A percentile compares a stretch with the other conserved stretches of the same genome.
These are phyloP conservation scores for Solanum medicagineum DNA, from an alignment of 257 asterid genomes.

Conservation along the genomic window DNA sequence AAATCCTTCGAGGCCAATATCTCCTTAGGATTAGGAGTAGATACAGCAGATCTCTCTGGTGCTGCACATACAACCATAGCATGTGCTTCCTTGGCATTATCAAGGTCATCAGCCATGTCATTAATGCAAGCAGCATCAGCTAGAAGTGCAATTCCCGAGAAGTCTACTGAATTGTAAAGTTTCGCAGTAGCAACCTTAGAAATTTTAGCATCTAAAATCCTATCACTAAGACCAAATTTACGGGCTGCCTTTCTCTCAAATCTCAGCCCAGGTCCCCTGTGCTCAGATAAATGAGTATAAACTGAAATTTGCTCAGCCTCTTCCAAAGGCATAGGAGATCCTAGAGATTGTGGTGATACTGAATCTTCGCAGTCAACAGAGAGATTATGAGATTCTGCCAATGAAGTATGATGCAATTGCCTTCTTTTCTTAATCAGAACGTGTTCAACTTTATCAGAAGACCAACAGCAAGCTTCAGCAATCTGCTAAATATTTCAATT, in stretches of 20 bases:
- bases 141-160: conserved; percentile 78
- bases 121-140: conserved; percentile 62
- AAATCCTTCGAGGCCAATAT: conserved; percentile 7
- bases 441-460: conserved; percentile 28
- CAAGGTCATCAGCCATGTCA: conserved; percentile 28
- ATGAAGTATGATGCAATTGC: conserved; percentile 31
- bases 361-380: conserved; percentile 15
- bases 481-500: conserved; percentile 26
- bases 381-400: conserved; percentile 17
- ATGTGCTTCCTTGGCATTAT: conserved; percentile 19
- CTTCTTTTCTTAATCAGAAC: conserved; percentile 69
- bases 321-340: conserved; percentile 34
- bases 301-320: conserved; percentile 29
- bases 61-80: conserved; percentile 17
- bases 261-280: conserved; percentile 13
- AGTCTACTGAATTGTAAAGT: conserved; percentile 32
- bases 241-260: conserved; percentile 10
- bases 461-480: conserved; percentile 15
- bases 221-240: conserved; percentile 7
- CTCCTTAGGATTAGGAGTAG: conserved; percentile 6
- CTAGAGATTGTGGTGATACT: conserved; percentile 14
- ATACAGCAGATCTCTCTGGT: conserved; percentile 16
- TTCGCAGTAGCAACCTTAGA: conserved; percentile 11
- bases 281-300: conserved; percentile 28
- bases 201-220: conserved; percentile 1